Evolutionary conservation across 2,329 filamentous ascomycete species (phyloP).

Genomic region (Ceratocystiopsis minuta): DNA sequence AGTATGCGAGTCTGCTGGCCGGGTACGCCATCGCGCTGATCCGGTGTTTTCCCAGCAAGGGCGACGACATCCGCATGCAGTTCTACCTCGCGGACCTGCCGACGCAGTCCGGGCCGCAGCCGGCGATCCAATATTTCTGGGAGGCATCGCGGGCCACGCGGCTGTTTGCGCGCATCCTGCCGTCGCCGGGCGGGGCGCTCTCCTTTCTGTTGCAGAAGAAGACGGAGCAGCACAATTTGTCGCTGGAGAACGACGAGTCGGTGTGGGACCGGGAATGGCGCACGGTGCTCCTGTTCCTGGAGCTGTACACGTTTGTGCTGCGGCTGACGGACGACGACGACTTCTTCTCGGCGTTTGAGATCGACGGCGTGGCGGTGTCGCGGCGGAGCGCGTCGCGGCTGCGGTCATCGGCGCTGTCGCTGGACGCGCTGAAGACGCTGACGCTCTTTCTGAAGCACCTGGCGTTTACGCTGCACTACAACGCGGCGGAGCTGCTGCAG

Average conservation of each 20-base stretch:
- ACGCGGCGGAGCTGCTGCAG: constrained; percentile 43
- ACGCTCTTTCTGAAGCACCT: constrained; percentile 79
- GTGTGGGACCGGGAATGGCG: constrained; percentile 58
- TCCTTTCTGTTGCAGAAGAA: constrained; percentile 12
- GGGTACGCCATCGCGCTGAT: constrained; percentile 76
- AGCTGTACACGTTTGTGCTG: constrained; percentile 83
- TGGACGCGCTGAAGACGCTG: constrained; percentile 54
- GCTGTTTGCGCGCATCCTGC: constrained; percentile 19
- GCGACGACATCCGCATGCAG: constrained; percentile 88
- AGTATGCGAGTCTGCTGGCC: constrained; percentile 56
- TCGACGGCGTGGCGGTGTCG: no score
- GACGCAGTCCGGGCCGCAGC: constrained; percentile 24
- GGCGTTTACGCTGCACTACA: constrained; percentile 76
- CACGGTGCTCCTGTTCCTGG: constrained; percentile 74
- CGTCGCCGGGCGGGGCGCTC: constrained; percentile 15
- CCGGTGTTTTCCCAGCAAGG: constrained; percentile 62
- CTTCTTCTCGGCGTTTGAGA: constrained; percentile 48
- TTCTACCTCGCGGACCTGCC: constrained; percentile 60
- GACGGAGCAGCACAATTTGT: constrained; percentile 3
- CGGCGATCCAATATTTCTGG: constrained; percentile 77
- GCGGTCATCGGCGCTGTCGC: constrained; percentile 47
- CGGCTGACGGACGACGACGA: constrained; percentile 94
- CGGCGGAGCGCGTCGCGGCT: constrained; percentile 26
- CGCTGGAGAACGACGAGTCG: constrained; percentile 9
- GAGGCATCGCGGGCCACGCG: constrained; percentile 31